phyloP scores from a whole-genome alignment of 768 basidiomycete species.

The Psilocybe cubensis region DNA sequence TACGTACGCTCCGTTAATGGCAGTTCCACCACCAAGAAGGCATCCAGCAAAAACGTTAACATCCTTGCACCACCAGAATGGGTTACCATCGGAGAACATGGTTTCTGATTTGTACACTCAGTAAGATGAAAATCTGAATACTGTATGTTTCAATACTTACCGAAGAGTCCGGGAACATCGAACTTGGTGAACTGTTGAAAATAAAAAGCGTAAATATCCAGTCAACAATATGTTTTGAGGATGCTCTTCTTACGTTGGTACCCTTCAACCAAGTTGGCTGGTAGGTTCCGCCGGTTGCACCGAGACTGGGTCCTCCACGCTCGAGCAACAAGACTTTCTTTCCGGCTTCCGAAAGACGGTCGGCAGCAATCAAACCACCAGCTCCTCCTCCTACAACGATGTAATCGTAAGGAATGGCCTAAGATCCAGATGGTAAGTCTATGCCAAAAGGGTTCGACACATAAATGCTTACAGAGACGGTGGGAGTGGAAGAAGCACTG shows the following conservation, averaged over 20 bases:
- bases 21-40: constrained; percentile 63
- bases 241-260: constrained; percentile 37
- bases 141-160: constrained; percentile 16
- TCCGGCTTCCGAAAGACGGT: constrained; percentile 61
- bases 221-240: neutral
- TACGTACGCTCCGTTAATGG: constrained; percentile 65
- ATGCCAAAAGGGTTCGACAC: neutral
- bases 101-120: constrained; percentile 39
- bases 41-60: constrained; percentile 67
- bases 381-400: constrained; percentile 63
- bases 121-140: neutral
- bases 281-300: constrained; percentile 61
- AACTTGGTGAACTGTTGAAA: constrained; percentile 59
- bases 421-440: neutral
- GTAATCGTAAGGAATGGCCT: constrained; percentile 55
- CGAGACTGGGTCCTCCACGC: constrained; percentile 65
- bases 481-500: constrained; percentile 33
- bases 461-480: constrained; percentile 28
- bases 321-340: constrained; percentile 68
- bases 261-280: constrained; percentile 52
- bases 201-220: neutral
- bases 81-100: constrained; percentile 60
- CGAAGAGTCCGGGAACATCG: constrained; percentile 65
- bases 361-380: constrained; percentile 61
- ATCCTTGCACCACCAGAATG: constrained; percentile 72